These are phyloP conservation scores for Tetrapyrgos nigripes DNA, from an alignment of 1,284 basidiomycete genomes.

Conservation along the genomic window DNA sequence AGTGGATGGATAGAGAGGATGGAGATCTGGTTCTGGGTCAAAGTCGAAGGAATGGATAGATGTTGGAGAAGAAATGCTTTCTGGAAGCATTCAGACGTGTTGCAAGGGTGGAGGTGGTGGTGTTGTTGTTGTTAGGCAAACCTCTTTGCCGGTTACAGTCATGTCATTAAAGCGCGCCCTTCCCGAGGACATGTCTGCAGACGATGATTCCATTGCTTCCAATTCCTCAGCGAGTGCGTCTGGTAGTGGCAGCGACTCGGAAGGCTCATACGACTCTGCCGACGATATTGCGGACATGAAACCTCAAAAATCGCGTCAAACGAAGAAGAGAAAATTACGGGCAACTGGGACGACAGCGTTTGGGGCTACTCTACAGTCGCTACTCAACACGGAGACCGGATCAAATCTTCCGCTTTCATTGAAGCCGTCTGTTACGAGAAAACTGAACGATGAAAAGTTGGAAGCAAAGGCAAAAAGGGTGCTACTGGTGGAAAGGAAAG, in stretches of 20 bases:
- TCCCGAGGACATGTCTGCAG: not conserved
- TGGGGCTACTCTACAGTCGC: conserved; percentile 71
- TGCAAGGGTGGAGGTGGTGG: not conserved
- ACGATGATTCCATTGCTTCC: conserved; percentile 2
- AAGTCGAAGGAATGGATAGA: conserved; percentile 46
- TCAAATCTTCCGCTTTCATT: conserved; percentile 73
- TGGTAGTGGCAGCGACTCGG: conserved; percentile 34
- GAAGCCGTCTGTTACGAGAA: conserved; percentile 72
- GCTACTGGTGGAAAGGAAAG: conserved; percentile 73
- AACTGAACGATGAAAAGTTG: conserved; percentile 74
- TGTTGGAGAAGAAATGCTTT: not conserved
- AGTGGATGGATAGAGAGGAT: conserved; percentile 76
- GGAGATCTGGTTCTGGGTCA: conserved; percentile 75
- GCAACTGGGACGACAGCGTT: conserved; percentile 79
- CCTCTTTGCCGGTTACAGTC: conserved; percentile 8
- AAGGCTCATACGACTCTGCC: conserved; percentile 28
- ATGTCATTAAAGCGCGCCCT: conserved; percentile 12
- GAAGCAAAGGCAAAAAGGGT: conserved; percentile 74
- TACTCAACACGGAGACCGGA: conserved; percentile 72
- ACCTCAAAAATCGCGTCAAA: conserved; percentile 73
- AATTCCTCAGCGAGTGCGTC: conserved; percentile 50
- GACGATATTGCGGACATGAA: conserved; percentile 64
- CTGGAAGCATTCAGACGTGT: not conserved
- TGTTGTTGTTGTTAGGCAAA: not conserved
- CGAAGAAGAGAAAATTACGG: conserved; percentile 78